Conservation (phyloP, 306 rosid genomes). For the Malus asiatica region DNA sequence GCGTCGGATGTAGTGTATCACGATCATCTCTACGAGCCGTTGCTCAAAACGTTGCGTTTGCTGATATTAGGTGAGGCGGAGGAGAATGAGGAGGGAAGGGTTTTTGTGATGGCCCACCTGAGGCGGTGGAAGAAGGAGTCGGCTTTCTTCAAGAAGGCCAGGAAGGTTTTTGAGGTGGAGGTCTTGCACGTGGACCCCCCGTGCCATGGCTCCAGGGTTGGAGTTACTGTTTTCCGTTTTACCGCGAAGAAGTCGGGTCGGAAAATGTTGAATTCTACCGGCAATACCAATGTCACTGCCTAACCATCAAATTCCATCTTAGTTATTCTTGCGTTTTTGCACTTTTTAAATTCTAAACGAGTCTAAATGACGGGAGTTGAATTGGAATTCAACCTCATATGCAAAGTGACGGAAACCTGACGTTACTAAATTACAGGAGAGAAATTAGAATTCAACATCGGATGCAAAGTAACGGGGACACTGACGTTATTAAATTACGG, state of each 20-base stretch:
- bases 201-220: constrained; percentile 49
- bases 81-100: constrained; percentile 12
- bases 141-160: constrained; percentile 70
- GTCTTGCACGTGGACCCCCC: constrained; percentile 54
- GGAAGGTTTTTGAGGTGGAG: constrained; percentile 51
- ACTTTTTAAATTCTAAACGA: too few species aligned
- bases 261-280: neutral
- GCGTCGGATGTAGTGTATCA: constrained; percentile 95
- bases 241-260: constrained; percentile 13
- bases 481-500: neutral
- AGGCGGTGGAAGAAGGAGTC: constrained; percentile 91
- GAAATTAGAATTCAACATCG: neutral
- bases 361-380: rapidly evolving
- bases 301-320: neutral
- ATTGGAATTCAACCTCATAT: neutral
- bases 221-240: constrained; percentile 66
- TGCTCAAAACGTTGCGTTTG: constrained; percentile 57
- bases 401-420: too few species aligned
- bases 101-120: constrained; percentile 80
- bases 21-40: constrained; percentile 68
- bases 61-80: constrained; percentile 21
- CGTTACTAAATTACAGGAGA: rapidly evolving
- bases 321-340: neutral
- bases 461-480: neutral
- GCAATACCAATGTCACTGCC: neutral